Base-by-base conservation (phyloP, 495 filamentous ascomycete genomes). In the Tuber borchii region DNA sequence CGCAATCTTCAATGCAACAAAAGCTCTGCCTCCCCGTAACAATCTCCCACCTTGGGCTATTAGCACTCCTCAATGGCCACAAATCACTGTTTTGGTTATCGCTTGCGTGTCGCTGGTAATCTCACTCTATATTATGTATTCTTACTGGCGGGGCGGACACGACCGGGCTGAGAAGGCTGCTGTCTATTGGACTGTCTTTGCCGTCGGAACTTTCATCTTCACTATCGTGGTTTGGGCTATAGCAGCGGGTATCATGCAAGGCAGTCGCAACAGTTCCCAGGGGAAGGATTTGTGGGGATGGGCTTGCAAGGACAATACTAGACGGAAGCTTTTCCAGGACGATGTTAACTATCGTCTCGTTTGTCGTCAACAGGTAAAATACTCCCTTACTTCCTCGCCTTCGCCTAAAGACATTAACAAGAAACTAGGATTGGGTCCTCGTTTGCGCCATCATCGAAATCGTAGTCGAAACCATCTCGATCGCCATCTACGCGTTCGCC, bases 371-470 rank as follows among this genome's bases (percentile, higher is more conserved):
- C 93, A 95, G 88, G 93, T 93, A 86, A 85, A 37, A 26, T 5
- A 37, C 2, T 17, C 34, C 40, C 39, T 2, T 2, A 16, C 56
- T 12, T 31, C 56, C 56, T 17, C 26, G 56, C 26, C 10, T 26
- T 10, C 12, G n/a, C n/a, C n/a, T 4, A 1, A 31, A 34, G 12
- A 71, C 48, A 65, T 83, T 85, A 82, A 86, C 78, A 34, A 71
- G 22, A 46, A 74, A 48, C 56, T 82, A 97, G 91, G 93, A 97
- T 85, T 99, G 95, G 95, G 89, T 91, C 31, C 89, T 99, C 71
- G 91, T 99, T 80, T 99, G 95, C 87, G 92, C 92, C 83, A 92
- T 99, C 82, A 98, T 99, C 85, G 95, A 99, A 86, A 88, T 99
- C 78, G 92, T 96, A 73, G 88, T 99, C 78, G 95, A 99, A 84